Evolutionary conservation across 805 yeast species (phyloP), one percentile per base, ranked within the genome.

Genomic region (Saccharomyces mikatae): DNA sequence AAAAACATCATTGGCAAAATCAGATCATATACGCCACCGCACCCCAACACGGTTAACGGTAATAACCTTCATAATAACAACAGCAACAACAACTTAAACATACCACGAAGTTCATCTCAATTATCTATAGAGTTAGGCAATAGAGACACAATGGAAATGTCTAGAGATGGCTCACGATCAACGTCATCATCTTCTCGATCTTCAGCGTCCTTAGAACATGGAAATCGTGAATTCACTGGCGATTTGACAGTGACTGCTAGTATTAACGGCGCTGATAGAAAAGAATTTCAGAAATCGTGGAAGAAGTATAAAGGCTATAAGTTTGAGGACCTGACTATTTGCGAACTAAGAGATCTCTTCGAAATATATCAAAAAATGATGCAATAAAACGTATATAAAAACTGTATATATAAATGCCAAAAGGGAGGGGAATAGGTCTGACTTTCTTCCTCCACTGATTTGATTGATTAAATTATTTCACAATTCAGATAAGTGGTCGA

Each of bases 1-100:
- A 64, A 63, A 49, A 66, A 63, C 44, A 61, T 68, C 11, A 54
- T 69, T 21, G 67, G 67, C 9, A 65, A 64, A 49, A 62, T 69
- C n/a, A 65, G 63, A 51, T 60, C 70, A 2, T 66, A 68, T 41
- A 62, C 69, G 8, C 69, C 71, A 21, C 66, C 71, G 10, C 57
- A 58, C 8, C 46, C 57, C 8, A 22, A 47, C 28, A 32, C 48
- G 24, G 29, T 26, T 27, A 26, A 28, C 57, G 52, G 32, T 10
- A 36, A 22, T 11, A 52, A 17, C 22, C 9, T n/a, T 24, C 46
- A 17, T 36, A 32, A 31, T n/a, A 27, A 22, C 56, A 41, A 13
- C 47, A 27, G 32, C 51, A 22, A 48, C 58, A 14, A 22, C 53
- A n/a, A 36, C 9, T 36, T 36, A 21, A 52, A 24, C 17, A 21